These are phyloP conservation scores for Fonsecaea pedrosoi DNA, from an alignment of 2,329 filamentous ascomycete genomes.

Conservation along the genomic window DNA sequence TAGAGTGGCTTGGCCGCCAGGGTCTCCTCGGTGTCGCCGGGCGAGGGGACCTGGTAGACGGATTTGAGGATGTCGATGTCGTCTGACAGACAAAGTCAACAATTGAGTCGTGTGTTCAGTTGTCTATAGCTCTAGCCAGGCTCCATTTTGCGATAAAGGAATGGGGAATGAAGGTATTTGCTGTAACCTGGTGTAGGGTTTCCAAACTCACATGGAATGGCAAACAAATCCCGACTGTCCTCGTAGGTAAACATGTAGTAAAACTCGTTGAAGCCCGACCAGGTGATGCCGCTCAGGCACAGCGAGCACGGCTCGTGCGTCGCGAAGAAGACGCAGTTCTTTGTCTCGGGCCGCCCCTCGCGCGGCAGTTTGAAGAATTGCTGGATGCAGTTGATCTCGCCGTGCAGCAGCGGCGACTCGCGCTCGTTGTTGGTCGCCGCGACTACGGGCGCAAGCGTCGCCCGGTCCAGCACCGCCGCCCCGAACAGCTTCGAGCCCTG, in stretches of 20 bases:
- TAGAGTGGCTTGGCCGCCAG: constrained; percentile 56
- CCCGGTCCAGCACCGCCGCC: constrained; percentile 59
- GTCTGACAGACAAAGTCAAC: constrained; percentile 13
- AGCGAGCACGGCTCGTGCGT: constrained; percentile 67
- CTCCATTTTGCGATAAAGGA: no score
- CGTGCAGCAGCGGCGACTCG: constrained; percentile 62
- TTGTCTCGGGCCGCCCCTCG: constrained; percentile 50
- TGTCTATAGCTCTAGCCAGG: no score
- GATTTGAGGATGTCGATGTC: constrained; percentile 65
- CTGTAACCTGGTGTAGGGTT: no score
- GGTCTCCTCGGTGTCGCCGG: constrained; percentile 44
- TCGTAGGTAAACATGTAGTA: constrained; percentile 67
- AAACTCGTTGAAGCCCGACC: constrained; percentile 63
- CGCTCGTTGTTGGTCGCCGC: constrained; percentile 65
- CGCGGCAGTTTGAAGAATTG: constrained; percentile 57
- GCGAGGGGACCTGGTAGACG: constrained; percentile 59
- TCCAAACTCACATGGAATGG: constrained; percentile 56
- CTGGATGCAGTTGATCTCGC: constrained; percentile 68
- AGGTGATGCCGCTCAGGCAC: constrained; percentile 64
- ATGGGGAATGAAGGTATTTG: no score
- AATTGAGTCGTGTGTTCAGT: no score
- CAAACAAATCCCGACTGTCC: constrained; percentile 63
- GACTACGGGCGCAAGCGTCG: constrained; percentile 53
- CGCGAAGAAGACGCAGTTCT: constrained; percentile 64
- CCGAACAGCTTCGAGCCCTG: constrained; percentile 65